Conservation (phyloP, 257 asterid species). For the Gentiana straminea region DNA sequence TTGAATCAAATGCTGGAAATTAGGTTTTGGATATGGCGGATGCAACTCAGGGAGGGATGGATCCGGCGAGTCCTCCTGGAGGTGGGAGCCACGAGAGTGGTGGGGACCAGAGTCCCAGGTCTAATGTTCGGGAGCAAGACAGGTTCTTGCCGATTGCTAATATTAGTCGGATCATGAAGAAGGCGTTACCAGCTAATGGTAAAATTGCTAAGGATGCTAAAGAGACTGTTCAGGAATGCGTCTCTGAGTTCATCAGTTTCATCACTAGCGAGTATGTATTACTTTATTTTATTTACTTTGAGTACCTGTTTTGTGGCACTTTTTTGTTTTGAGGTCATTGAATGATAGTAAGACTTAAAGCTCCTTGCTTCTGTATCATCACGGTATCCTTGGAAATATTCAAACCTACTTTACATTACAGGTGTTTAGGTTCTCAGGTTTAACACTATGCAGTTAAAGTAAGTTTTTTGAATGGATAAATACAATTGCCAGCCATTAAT, state of each 20-base stretch:
- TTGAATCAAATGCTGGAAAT: conserved; percentile 7
- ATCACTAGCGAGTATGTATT: conserved; percentile 68
- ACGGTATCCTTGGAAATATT: too few species aligned
- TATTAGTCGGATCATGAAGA: conserved; percentile 79
- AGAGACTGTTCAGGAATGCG: conserved; percentile 85
- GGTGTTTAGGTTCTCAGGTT: too few species aligned
- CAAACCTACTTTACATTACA: too few species aligned
- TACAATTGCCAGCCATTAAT: too few species aligned
- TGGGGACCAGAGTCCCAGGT: conserved; percentile 52
- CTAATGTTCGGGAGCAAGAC: conserved; percentile 71
- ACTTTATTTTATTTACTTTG: neutral
- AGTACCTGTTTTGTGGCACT: too few species aligned
- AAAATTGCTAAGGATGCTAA: conserved; percentile 79
- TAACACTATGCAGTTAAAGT: too few species aligned
- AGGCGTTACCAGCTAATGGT: conserved; percentile 67
- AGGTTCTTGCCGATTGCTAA: conserved; percentile 75
- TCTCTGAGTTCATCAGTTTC: conserved; percentile 80
- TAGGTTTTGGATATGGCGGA: conserved; percentile 49
- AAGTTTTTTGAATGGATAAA: too few species aligned
- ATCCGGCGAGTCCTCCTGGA: conserved; percentile 59
- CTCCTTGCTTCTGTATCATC: too few species aligned
- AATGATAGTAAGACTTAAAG: too few species aligned
- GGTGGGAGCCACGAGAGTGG: conserved; percentile 67
- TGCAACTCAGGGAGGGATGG: conserved; percentile 24
- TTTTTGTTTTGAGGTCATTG: too few species aligned